Evolutionary conservation across 2,329 filamentous ascomycete genomes (phyloP).

Genomic region (Dothistroma septosporum): DNA sequence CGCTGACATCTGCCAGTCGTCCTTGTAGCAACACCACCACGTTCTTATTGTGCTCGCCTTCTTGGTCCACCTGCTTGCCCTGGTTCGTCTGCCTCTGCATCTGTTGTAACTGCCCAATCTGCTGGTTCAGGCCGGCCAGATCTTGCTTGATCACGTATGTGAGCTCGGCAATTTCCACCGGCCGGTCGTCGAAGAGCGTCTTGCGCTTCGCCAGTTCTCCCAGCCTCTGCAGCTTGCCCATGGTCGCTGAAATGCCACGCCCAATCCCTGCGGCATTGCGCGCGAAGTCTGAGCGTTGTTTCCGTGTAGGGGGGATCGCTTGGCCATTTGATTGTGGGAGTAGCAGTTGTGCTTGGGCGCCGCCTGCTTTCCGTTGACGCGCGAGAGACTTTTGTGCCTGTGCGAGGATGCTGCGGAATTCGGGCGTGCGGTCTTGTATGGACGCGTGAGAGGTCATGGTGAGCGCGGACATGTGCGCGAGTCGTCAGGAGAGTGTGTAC

Average conservation of each 20-base stretch:
- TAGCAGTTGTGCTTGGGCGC: slow-evolving; percentile 71
- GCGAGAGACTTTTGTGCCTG: slow-evolving; percentile 69
- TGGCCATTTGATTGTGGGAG: slow-evolving; percentile 57
- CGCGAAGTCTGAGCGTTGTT: slow-evolving; percentile 80
- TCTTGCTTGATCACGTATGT: slow-evolving; percentile 99
- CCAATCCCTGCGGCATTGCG: slow-evolving; percentile 88
- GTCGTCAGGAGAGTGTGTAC: slow-evolving; percentile 1
- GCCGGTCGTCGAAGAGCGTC: slow-evolving; percentile 93
- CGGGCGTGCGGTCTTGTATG: slow-evolving; percentile 92
- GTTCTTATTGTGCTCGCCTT: slow-evolving; percentile 97
- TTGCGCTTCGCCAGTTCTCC: slow-evolving; percentile 93
- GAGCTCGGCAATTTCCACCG: slow-evolving; percentile 93
- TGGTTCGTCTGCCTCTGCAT: slow-evolving; percentile 69
- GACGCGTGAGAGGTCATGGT: slow-evolving; percentile 56
- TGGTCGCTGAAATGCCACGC: slow-evolving; percentile 82
- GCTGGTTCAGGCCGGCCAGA: slow-evolving; percentile 75
- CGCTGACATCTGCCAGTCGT: slow-evolving; percentile 85
- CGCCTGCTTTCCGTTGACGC: slow-evolving; percentile 65
- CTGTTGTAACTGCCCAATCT: slow-evolving; percentile 77
- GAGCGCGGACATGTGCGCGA: slow-evolving; percentile 13
- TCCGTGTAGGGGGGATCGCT: slow-evolving; percentile 33
- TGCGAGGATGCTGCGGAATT: slow-evolving; percentile 87
- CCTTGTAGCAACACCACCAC: slow-evolving; percentile 88
- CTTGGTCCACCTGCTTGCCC: slow-evolving; percentile 55
- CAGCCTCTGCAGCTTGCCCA: slow-evolving; percentile 90